Base-by-base conservation (phyloP, 2,329 filamentous ascomycete species). In the Aspergillus aculeatinus region DNA sequence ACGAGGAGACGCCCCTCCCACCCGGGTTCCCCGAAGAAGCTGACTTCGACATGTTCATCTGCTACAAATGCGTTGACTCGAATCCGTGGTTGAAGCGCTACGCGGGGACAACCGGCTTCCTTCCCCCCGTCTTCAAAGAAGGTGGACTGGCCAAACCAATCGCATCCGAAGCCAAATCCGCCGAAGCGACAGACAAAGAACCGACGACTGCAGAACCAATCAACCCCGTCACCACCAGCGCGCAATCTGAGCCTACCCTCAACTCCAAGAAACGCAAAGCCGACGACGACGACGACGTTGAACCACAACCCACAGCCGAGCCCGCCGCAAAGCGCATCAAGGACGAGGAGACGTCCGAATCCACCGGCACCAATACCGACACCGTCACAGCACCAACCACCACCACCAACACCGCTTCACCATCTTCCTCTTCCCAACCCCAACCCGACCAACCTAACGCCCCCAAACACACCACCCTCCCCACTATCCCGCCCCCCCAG, bases 1-100 rank as follows among this genome's bases (percentile, higher is more conserved):
- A 81, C 5, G 82, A 83, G 2, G 84, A 86, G 29, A 76, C 85
- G 0, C 90, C 91, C 0, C 80, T 91, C 58, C 94, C 94, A 0
- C 87, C 89, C 0, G 92, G 92, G 1, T 99, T 99, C 67, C 95
- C 95, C 0, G 82, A 84, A 0, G 94, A 98, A 68, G 92, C 96
- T 29, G 87, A 89, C 31, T 99, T 99, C 65, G 92, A 96, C 56
- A 86, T 89, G 29, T 89, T 98, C 70, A 84, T 99, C 42, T 99
- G 95, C 80, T 96, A 95, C 80, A 96, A 96, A 72, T 99, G 95
- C 68, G 84, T 96, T 14, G 87, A 93, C 47, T 86, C 92, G 1
- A 86, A 92, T 67, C 91, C 92, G 0, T 99, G 95, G 95, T 89
- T 98, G 74, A 96, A 94, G 78, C 82, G 83, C 64, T 98, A 98